A percentile compares a stretch with the other conserved stretches of the same genome.
Evolutionary conservation across 352 stramenopile species (phyloP).

Genomic region (Phytophthora brassicae): DNA sequence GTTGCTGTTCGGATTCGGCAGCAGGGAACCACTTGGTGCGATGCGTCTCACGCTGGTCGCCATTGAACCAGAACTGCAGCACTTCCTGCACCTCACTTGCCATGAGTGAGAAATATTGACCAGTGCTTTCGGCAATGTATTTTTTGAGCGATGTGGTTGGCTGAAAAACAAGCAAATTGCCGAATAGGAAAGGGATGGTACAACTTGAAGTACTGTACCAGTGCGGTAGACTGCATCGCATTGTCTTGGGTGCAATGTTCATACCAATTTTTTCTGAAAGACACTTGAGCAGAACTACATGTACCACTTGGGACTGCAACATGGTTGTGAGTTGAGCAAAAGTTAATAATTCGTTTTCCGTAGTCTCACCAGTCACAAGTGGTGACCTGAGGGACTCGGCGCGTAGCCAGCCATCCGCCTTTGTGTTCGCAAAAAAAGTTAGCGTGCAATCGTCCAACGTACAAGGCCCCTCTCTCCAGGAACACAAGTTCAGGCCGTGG

Average conservation of each 20-base stretch:
- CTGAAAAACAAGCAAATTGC: not conserved
- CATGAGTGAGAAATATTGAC: constrained; percentile 25
- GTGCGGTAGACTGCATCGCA: not conserved
- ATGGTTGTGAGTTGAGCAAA: too few species aligned
- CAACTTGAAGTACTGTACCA: constrained; percentile 23
- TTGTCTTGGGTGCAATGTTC: constrained; percentile 22
- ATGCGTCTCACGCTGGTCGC: constrained; percentile 50
- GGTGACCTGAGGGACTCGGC: constrained; percentile 81
- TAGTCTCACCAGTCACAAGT: constrained; percentile 94
- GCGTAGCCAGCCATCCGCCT: constrained; percentile 20
- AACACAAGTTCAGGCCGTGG: constrained; percentile 18
- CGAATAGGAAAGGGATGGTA: constrained; percentile 16
- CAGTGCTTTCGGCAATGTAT: constrained; percentile 12
- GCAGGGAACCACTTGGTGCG: constrained; percentile 68
- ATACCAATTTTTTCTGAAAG: too few species aligned
- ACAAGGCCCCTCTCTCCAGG: constrained; percentile 18
- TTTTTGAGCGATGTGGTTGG: constrained; percentile 2
- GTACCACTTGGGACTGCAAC: too few species aligned
- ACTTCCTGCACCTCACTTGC: constrained; percentile 33
- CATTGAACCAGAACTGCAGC: constrained; percentile 67
- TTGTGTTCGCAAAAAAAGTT: constrained; percentile 15
- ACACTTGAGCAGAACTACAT: too few species aligned
- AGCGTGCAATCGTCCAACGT: constrained; percentile 24
- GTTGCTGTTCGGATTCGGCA: constrained; percentile 51
- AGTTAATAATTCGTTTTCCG: constrained; percentile 94